Conservation (phyloP, 148 eudicot genomes). For the Rhododendron williamsianum region DNA sequence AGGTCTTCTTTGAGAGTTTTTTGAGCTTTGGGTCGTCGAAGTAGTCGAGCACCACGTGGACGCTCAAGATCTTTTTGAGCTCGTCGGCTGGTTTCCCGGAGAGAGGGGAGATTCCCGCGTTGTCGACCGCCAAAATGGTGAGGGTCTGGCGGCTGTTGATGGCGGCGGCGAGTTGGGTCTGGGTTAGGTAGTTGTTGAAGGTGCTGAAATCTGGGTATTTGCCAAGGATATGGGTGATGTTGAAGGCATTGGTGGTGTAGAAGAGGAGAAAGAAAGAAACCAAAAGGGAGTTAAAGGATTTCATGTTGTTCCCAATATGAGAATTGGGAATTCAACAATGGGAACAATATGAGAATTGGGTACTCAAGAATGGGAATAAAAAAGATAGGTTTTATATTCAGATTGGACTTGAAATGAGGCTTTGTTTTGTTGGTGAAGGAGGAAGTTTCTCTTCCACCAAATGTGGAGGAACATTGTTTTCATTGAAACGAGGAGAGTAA, state of each 20-base stretch:
- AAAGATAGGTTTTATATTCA: background rate
- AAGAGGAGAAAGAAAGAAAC: conserved; percentile 17
- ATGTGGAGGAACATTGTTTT: conserved; percentile 7
- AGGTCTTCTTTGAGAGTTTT: conserved; percentile 9
- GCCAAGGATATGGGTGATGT: conserved; percentile 35
- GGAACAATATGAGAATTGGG: background rate
- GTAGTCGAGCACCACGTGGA: conserved; percentile 42
- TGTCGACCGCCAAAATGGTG: conserved; percentile 33
- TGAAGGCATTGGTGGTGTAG: conserved; percentile 21
- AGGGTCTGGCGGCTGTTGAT: conserved; percentile 32
- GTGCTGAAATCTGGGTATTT: conserved; percentile 29
- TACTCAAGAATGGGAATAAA: background rate
- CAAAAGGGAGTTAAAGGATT: conserved; percentile 5
- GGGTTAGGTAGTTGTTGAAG: conserved; percentile 40
- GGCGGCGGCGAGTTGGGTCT: conserved; percentile 22
- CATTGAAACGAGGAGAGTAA: background rate
- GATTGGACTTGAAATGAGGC: background rate
- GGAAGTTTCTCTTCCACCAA: background rate
- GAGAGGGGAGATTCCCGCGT: conserved; percentile 18
- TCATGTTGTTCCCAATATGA: background rate
- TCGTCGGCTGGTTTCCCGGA: conserved; percentile 19
- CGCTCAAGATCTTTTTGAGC: conserved; percentile 25
- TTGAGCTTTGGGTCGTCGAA: conserved; percentile 30
- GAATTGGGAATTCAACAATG: background rate
- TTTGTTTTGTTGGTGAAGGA: background rate